These are phyloP conservation scores for Epichloe sp. DNA, from an alignment of 2,329 filamentous ascomycete species.

Conservation along the genomic window DNA sequence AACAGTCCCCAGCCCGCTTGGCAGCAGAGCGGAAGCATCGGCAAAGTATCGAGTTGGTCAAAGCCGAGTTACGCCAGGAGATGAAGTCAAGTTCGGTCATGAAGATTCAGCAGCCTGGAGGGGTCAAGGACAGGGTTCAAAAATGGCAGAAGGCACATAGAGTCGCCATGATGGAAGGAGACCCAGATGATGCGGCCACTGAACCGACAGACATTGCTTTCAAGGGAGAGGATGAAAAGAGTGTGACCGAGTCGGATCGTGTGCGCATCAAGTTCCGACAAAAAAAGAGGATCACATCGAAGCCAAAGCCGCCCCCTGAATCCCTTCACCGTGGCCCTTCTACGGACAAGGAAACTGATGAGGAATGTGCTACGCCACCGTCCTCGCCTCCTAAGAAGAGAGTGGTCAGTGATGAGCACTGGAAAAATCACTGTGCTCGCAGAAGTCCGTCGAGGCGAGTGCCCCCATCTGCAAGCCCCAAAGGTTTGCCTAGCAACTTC, in stretches of 20 bases:
- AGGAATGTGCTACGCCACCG: slow-evolving; percentile 18
- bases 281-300: slow-evolving; percentile 26
- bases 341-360: slow-evolving; percentile 10
- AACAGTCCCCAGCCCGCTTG: slow-evolving; percentile 41
- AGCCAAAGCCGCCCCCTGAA: slow-evolving; percentile 13
- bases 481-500: slow-evolving; percentile 42
- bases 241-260: slow-evolving; percentile 48
- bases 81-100: slow-evolving; percentile 46
- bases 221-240: slow-evolving; percentile 41
- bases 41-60: slow-evolving; percentile 45
- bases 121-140: slow-evolving; percentile 67
- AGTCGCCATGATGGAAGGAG: slow-evolving; percentile 41
- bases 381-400: slow-evolving; percentile 66
- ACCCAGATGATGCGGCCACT: slow-evolving; percentile 38
- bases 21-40: slow-evolving; percentile 39
- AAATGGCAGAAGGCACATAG: slow-evolving; percentile 75
- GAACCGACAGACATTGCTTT: slow-evolving; percentile 50
- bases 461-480: slow-evolving; percentile 20
- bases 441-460: slow-evolving; percentile 32
- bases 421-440: slow-evolving; percentile 51
- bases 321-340: slow-evolving; percentile 14
- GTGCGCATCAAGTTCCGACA: slow-evolving; percentile 42
- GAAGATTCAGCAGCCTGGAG: slow-evolving; percentile 48
- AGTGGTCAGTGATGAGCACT: slow-evolving; percentile 86
- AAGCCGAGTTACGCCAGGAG: slow-evolving; percentile 37